phyloP scores from a whole-genome alignment of 1,284 basidiomycete species.

The Omphalotus olearius region DNA sequence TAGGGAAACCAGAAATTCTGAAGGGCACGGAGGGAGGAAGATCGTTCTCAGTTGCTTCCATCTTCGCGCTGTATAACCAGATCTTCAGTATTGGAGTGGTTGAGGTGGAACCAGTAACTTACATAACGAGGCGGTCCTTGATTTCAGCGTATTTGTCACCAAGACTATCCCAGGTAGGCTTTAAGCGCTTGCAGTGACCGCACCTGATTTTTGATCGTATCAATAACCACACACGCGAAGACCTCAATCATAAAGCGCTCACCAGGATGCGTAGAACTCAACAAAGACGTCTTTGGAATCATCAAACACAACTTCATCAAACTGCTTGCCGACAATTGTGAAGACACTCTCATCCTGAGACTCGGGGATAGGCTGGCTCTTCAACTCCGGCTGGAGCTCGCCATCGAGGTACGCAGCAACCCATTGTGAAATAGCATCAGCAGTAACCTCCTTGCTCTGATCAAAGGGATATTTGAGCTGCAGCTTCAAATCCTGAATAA shows the following conservation, averaged over 20 bases:
- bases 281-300: constrained; percentile 93
- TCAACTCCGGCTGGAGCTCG: constrained; percentile 80
- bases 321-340: constrained; percentile 86
- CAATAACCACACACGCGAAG: constrained; percentile 7
- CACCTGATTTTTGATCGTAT: constrained; percentile 55
- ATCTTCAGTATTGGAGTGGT: constrained; percentile 11
- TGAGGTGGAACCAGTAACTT: constrained; percentile 25
- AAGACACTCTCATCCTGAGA: constrained; percentile 82
- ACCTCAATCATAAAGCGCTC: constrained; percentile 21
- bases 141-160: constrained; percentile 79
- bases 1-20: constrained; percentile 88
- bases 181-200: constrained; percentile 94
- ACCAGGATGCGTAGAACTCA: constrained; percentile 98
- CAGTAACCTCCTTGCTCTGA: constrained; percentile 58
- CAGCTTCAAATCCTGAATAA: constrained; percentile 82
- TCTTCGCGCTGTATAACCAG: constrained; percentile 70
- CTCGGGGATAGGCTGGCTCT: constrained; percentile 87
- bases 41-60: constrained; percentile 97
- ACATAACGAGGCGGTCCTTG: constrained; percentile 85
- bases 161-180: constrained; percentile 91
- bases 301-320: constrained; percentile 84
- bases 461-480: constrained; percentile 91
- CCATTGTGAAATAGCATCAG: constrained; percentile 56
- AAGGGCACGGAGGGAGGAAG: constrained; percentile 86
- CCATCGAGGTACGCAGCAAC: constrained; percentile 69